Percentiles rank a stretch among this genome's conserved stretches.
Evolutionary conservation across 163 green algal species (phyloP).

Genomic region (Scenedesmus sp.): DNA sequence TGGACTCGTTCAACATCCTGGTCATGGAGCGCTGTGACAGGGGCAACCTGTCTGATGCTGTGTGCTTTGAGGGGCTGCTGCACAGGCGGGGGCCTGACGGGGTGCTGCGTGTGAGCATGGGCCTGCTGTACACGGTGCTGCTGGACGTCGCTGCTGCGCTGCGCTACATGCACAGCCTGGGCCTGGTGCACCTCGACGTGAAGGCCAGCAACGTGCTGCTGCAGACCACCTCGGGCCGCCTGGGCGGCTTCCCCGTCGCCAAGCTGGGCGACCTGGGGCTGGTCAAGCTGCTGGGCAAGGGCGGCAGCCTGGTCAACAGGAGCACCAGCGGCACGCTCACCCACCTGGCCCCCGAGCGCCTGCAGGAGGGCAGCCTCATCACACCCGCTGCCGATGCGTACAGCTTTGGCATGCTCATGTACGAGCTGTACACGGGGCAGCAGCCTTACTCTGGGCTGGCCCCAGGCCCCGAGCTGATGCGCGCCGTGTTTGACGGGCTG

Average conservation of each 20-base stretch:
- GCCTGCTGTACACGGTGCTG: background rate
- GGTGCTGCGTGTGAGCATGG: background rate
- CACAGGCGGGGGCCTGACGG: background rate
- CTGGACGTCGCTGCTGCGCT: constrained; percentile 63
- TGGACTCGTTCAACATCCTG: constrained; percentile 19
- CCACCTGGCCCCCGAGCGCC: constrained; percentile 58
- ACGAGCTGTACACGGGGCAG: constrained; percentile 52
- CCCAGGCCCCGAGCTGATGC: background rate
- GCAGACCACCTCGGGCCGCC: constrained; percentile 12
- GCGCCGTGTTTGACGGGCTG: background rate
- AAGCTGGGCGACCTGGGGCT: constrained; percentile 53
- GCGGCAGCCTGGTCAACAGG: constrained; percentile 53
- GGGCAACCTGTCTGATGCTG: constrained; percentile 3
- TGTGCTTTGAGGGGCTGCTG: background rate
- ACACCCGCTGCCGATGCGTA: constrained; percentile 64
- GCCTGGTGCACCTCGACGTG: constrained; percentile 76
- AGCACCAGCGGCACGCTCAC: constrained; percentile 39
- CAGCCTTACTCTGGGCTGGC: constrained; percentile 19
- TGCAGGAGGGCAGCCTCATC: constrained; percentile 57
- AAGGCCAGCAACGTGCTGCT: constrained; percentile 58
- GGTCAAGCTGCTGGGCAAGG: constrained; percentile 6
- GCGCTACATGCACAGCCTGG: constrained; percentile 70
- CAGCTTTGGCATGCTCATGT: constrained; percentile 64
- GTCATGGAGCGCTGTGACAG: constrained; percentile 44
- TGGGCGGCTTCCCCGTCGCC: constrained; percentile 7